Percentiles rank a stretch among this genome's conserved stretches.
These are phyloP conservation scores for Pyrenula aspistea DNA, from an alignment of 495 filamentous ascomycete species.

Conservation along the genomic window DNA sequence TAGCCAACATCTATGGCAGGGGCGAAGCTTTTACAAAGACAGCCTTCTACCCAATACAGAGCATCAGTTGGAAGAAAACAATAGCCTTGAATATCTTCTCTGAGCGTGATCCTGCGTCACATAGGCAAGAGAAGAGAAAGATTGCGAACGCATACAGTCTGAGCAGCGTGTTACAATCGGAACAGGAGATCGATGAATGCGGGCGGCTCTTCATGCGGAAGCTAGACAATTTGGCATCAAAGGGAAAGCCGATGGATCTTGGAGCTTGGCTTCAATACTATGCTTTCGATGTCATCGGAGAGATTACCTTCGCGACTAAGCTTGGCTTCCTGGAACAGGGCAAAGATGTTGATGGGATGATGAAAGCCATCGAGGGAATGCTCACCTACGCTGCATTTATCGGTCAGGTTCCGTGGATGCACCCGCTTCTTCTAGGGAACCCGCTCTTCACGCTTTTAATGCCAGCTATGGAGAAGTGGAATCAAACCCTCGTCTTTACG, in stretches of 20 bases:
- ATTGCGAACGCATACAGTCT: slow-evolving; percentile 27
- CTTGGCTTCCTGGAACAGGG: slow-evolving; percentile 26
- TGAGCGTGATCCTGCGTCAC: slow-evolving; percentile 21
- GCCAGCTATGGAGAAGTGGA: not conserved
- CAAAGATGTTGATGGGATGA: slow-evolving; percentile 19
- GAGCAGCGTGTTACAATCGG: slow-evolving; percentile 17
- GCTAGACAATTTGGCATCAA: slow-evolving; percentile 19
- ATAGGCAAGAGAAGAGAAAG: slow-evolving; percentile 24
- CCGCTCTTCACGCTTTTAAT: not conserved
- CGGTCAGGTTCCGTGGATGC: slow-evolving; percentile 25
- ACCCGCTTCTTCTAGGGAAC: slow-evolving; percentile 17
- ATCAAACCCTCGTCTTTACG: not conserved
- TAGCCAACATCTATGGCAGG: not conserved
- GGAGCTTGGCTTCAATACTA: slow-evolving; percentile 29
- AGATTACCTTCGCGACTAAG: slow-evolving; percentile 21
- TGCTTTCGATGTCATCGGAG: slow-evolving; percentile 30
- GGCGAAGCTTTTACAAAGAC: not conserved
- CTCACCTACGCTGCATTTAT: not conserved
- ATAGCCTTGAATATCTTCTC: slow-evolving; percentile 21
- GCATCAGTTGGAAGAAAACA: slow-evolving; percentile 12
- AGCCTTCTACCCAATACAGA: slow-evolving; percentile 20
- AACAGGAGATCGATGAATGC: slow-evolving; percentile 17
- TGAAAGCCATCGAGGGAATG: slow-evolving; percentile 13
- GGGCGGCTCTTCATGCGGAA: slow-evolving; percentile 18
- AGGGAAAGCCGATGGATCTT: slow-evolving; percentile 1